These are phyloP conservation scores for Trametes villosa DNA, from an alignment of 768 basidiomycete species.

Conservation along the genomic window DNA sequence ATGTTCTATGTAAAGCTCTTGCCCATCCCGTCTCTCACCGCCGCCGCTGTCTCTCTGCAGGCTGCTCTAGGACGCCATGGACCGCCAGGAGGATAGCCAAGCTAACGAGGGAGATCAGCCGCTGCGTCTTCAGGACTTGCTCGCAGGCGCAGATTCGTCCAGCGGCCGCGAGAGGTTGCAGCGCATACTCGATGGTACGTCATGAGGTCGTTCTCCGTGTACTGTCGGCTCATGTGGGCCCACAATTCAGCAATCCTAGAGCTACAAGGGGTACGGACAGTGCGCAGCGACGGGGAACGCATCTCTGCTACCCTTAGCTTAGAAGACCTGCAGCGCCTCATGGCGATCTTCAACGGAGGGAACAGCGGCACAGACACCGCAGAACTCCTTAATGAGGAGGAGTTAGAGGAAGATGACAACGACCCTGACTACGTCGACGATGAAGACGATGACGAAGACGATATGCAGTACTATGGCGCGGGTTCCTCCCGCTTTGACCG, in stretches of 20 bases:
- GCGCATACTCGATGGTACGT: conserved; percentile 13
- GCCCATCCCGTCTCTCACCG: neutral
- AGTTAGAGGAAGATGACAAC: conserved; percentile 39
- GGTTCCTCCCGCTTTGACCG: conserved; percentile 31
- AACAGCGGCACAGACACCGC: neutral
- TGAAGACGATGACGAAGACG: conserved; percentile 39
- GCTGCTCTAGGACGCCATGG: conserved; percentile 21
- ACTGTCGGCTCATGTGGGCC: no score
- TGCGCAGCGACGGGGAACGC: neutral
- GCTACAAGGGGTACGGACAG: neutral
- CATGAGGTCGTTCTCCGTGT: no score
- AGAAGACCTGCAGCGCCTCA: conserved; percentile 17
- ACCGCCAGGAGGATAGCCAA: conserved; percentile 32
- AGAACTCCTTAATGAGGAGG: neutral
- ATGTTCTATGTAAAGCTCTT: neutral
- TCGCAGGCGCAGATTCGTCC: neutral
- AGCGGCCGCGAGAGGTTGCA: neutral
- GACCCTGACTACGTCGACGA: conserved; percentile 43
- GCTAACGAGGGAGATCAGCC: neutral
- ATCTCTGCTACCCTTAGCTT: conserved; percentile 7
- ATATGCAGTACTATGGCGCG: conserved; percentile 42
- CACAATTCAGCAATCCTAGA: conserved; percentile 12
- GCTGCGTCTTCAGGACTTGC: neutral
- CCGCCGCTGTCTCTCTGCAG: conserved; percentile 16
- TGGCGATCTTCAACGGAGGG: conserved; percentile 2